Percentiles rank a stretch among this genome's conserved stretches.
These are phyloP conservation scores for Magnaporthiopsis incrustans DNA, from an alignment of 2,329 filamentous ascomycete genomes.

Conservation along the genomic window DNA sequence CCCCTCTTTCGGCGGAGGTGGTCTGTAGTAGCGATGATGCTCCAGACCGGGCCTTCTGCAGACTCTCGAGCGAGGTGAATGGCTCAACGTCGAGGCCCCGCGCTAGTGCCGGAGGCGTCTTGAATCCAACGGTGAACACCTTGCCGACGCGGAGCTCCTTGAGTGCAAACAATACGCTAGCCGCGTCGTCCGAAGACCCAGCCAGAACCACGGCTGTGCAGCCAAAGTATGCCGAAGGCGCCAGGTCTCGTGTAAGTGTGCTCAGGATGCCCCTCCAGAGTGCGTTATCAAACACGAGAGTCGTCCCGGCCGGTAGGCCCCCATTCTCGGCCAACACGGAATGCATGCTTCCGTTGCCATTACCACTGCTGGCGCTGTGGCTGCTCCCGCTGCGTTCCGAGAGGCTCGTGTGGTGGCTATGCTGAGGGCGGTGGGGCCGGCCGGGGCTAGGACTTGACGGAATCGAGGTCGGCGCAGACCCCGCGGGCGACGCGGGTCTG, in stretches of 20 bases:
- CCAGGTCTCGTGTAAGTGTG: slow-evolving; percentile 72
- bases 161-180: slow-evolving; percentile 70
- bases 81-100: slow-evolving; percentile 66
- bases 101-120: slow-evolving; percentile 52
- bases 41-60: slow-evolving; percentile 42
- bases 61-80: slow-evolving; percentile 64
- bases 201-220: slow-evolving; percentile 70
- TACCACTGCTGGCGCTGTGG: not conserved
- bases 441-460: slow-evolving; percentile 39
- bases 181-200: slow-evolving; percentile 65
- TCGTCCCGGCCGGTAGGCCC: slow-evolving; percentile 38
- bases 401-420: slow-evolving; percentile 6
- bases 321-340: not conserved
- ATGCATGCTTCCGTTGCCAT: slow-evolving; percentile 9
- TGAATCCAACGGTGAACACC: slow-evolving; percentile 80
- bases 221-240: slow-evolving; percentile 71
- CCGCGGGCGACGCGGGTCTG: slow-evolving; percentile 29
- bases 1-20: slow-evolving; percentile 17
- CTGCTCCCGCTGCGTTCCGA: slow-evolving; percentile 6
- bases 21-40: slow-evolving; percentile 11
- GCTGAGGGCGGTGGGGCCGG: slow-evolving; percentile 15
- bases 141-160: slow-evolving; percentile 67
- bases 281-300: slow-evolving; percentile 71
- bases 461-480: slow-evolving; percentile 37
- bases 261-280: slow-evolving; percentile 80